Evolutionary conservation across 768 basidiomycete species (phyloP), one percentile per base, ranked within the genome.

Genomic region (Tubosaeta sp.): DNA sequence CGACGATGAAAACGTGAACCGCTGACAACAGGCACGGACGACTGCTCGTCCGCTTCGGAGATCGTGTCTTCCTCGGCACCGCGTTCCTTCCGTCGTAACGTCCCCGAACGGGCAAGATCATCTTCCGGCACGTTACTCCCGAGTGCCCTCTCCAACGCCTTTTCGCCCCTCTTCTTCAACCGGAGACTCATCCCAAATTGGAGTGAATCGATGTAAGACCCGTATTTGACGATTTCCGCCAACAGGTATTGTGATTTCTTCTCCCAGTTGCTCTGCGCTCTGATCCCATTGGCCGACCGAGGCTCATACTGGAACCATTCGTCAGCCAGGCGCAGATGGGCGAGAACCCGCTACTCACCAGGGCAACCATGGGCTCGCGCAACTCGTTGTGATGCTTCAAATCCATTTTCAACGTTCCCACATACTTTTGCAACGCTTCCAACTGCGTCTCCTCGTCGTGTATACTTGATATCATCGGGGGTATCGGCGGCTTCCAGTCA

Each of bases 401-500:
- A 46, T 98, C 95, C 54, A 74, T 77, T 68, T 87, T 87, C 70
- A 98, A 70, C 34, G 74, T 79, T 4, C 71, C 64, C 17, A 91
- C 87, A 67, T 98, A 93, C 66, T 84, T 88, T 63, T 83, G 83
- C 37, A 98, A 71, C 19, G 91, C 88, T 37, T 98, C 95, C 48
- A 98, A 71, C 65, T 99, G 97, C 1, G 83, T 72, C 71, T 99
- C 95, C 65, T 99, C 97, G 60, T 95, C 91, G 42, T 97, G 86
- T 26, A 76, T 75, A 65, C 93, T 97, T 5, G 89, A 73, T 34
- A 94, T 84, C 8, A 85, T 80, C 14, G 95, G 90, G 0, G 89
- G 85, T 64, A 88, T 74, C 1, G 97, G 95, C 6, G 91, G 77
- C 64, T 93, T 95, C 97, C 97, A 99, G 46, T 99, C 97, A 61